Percentiles rank a stretch among this genome's conserved stretches.
Conservation (phyloP, 2,329 filamentous ascomycete species). For the Xylariaceae sp. region DNA sequence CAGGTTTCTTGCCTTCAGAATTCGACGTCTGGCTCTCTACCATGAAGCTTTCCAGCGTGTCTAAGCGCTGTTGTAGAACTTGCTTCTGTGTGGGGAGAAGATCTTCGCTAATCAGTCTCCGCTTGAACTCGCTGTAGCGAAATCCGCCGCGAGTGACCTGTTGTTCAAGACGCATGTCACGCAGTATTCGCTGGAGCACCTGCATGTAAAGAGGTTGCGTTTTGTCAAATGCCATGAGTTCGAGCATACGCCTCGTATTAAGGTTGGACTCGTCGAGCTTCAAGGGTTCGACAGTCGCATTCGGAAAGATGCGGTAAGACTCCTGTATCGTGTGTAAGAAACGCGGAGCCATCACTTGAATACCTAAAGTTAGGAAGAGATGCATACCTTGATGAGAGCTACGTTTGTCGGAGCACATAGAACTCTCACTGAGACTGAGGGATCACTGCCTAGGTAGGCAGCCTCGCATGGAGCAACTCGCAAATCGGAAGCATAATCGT, state of each 20-base stretch:
- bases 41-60: constrained; percentile 63
- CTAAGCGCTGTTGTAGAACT: constrained; percentile 57
- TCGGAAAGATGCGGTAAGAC: constrained; percentile 39
- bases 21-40: constrained; percentile 6
- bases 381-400: constrained; percentile 33
- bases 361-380: not conserved
- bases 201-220: constrained; percentile 55
- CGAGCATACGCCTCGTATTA: constrained; percentile 55
- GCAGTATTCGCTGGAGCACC: constrained; percentile 51
- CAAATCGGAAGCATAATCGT: constrained; percentile 47
- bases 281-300: constrained; percentile 47
- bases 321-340: constrained; percentile 20
- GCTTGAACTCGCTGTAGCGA: constrained; percentile 47
- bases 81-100: constrained; percentile 47
- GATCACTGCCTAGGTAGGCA: constrained; percentile 47
- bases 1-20: too few species aligned
- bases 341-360: constrained; percentile 1
- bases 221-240: constrained; percentile 54
- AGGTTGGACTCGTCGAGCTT: constrained; percentile 49
- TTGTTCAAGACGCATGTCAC: constrained; percentile 49
- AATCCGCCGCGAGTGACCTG: constrained; percentile 38
- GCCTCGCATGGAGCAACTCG: constrained; percentile 55
- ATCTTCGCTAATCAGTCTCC: constrained; percentile 29
- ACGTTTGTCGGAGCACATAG: constrained; percentile 54
- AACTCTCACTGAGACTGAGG: constrained; percentile 45